Evolutionary conservation across 2,329 filamentous ascomycete species (phyloP), one percentile per base, ranked within the genome.

Genomic region (Ophiocordyceps camponoti-rufipedis): DNA sequence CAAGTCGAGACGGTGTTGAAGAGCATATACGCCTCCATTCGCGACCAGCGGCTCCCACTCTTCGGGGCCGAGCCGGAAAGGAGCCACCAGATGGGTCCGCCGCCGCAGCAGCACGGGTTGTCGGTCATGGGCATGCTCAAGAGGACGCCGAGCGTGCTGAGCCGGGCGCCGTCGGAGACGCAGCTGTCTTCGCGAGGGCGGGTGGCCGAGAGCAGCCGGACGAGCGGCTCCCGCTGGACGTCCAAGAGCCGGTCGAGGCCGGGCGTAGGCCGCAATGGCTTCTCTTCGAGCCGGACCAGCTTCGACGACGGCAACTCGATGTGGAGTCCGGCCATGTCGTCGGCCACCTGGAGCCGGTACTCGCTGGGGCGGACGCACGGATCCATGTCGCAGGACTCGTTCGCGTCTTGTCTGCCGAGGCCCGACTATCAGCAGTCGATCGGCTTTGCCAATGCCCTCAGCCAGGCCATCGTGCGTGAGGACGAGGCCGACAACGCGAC

Each of bases 321-420:
- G 42, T 96, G 86, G 85, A 95, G 85, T 54, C 91, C 91, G 11
- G 69, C 76, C 1, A 64, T 70, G 38, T 86, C 85, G 18, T 94
- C 87, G n/a, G 94, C 87, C 51, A 91, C 85, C 0, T 95, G 88
- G 87, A 95, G 88, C 65, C 89, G 85, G 55, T 85, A 91, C 56
- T 96, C 89, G 0, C 72, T 94, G 48, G 86, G 88, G 31, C 86
- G 93, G 58, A 94, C 87, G 0, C 80, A 93, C 50, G 87, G 86
- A 1, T 89, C 87, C 3, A 84, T 91, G 69, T 95, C 88, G 5
- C 83, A 95, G 55, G 86, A 94, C 58, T 94, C 88, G 1, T 80
- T 96, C 53, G 82, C 80, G 18, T 87, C 85, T 2, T 74, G 78
- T 32, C 81, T 81, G 60, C 79, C 78, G 5, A 75, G 80, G 42